A percentile compares a stretch with the other conserved stretches of the same genome.
phyloP scores from a whole-genome alignment of 129 eudicot species.

The Dittrichia graveolens region DNA sequence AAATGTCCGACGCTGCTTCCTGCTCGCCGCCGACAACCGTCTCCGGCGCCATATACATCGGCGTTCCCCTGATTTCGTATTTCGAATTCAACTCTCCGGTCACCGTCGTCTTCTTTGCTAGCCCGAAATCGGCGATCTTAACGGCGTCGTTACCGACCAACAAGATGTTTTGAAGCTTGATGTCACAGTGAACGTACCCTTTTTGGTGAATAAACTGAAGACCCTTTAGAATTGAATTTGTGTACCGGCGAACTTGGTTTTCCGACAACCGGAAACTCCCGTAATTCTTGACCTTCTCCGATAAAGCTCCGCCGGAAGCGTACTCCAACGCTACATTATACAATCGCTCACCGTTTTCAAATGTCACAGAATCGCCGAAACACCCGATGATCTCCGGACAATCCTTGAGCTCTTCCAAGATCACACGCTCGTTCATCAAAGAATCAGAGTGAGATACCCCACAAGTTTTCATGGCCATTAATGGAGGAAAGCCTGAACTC shows the following conservation, averaged over 20 bases:
- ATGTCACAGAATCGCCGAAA: constrained; percentile 49
- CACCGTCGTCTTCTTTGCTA: constrained; percentile 47
- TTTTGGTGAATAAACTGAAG: constrained; percentile 50
- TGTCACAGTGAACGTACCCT: constrained; percentile 88
- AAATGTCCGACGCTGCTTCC: constrained; percentile 71
- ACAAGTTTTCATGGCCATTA: constrained; percentile 75
- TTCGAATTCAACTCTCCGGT: neutral
- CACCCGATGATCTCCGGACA: constrained; percentile 59
- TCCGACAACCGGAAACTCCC: constrained; percentile 35
- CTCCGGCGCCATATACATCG: constrained; percentile 93
- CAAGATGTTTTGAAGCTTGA: constrained; percentile 67
- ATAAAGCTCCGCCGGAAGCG: constrained; percentile 71
- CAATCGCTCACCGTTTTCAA: constrained; percentile 55
- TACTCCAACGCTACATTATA: constrained; percentile 75
- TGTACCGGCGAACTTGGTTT: constrained; percentile 42
- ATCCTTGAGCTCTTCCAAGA: constrained; percentile 51
- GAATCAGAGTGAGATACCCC: constrained; percentile 44
- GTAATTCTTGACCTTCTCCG: constrained; percentile 45
- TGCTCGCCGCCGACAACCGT: constrained; percentile 62
- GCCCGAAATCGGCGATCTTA: constrained; percentile 87
- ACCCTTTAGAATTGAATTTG: constrained; percentile 54
- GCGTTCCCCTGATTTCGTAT: constrained; percentile 75
- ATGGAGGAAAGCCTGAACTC: constrained; percentile 22
- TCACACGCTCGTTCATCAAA: constrained; percentile 50
- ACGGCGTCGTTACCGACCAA: constrained; percentile 30